Percentiles rank a stretch among this genome's conserved stretches.
phyloP scores from a whole-genome alignment of 1,139 yeast genomes.

The Blastobotrys serpentis region DNA sequence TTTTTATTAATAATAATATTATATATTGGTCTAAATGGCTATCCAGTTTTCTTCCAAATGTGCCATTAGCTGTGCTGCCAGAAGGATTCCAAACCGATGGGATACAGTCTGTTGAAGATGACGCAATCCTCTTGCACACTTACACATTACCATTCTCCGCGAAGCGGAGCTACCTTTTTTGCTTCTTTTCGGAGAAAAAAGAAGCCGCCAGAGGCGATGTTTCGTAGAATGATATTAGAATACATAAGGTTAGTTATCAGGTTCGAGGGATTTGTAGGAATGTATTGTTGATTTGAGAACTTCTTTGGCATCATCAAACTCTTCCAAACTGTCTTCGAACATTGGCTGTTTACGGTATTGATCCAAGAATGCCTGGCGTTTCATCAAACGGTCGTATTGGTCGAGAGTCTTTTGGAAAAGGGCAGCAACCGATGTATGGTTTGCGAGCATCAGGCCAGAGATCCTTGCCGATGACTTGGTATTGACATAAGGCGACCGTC shows the following conservation, averaged over 20 bases:
- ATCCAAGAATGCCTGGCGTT: slow-evolving; percentile 80
- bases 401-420: slow-evolving; percentile 65
- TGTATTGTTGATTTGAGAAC: slow-evolving; percentile 65
- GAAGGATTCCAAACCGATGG: no score
- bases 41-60: no score
- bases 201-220: not conserved
- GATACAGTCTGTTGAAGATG: no score
- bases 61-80: no score
- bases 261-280: slow-evolving; percentile 61
- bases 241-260: slow-evolving; percentile 39
- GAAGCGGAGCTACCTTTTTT: not conserved
- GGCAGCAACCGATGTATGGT: slow-evolving; percentile 68
- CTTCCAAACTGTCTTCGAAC: slow-evolving; percentile 66
- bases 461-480: slow-evolving; percentile 30
- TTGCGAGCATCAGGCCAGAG: slow-evolving; percentile 74
- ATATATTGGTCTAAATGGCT: no score
- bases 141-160: no score
- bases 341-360: slow-evolving; percentile 60
- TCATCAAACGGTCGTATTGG: slow-evolving; percentile 78
- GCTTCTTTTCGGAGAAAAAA: not conserved
- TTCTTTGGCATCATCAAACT: slow-evolving; percentile 78
- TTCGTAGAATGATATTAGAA: no score
- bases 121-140: no score
- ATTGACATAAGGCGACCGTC: slow-evolving; percentile 60
- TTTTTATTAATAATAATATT: no score